Conservation (phyloP, 1,139 yeast species). For the Blastobotrys aristatus region DNA sequence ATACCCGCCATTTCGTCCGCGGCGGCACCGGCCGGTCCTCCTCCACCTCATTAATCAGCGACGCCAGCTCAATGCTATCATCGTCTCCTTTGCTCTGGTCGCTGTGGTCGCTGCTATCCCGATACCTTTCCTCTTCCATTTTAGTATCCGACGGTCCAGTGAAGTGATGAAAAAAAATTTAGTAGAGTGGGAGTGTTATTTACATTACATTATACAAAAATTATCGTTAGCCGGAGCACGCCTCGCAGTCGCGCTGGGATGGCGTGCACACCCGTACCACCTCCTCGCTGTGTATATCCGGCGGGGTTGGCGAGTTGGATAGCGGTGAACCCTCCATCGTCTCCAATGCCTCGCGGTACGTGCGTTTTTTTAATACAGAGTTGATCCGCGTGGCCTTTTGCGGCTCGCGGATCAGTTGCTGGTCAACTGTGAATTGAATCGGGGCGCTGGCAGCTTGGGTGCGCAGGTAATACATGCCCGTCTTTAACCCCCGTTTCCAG, state of each 20-base stretch:
- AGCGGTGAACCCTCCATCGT: not conserved
- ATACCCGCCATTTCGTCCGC: constrained; percentile 5
- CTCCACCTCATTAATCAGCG: constrained; percentile 4
- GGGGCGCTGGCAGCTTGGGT: constrained; percentile 91
- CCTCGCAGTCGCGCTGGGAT: constrained; percentile 6
- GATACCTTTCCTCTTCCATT: constrained; percentile 7
- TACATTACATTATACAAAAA: not conserved
- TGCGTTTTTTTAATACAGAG: constrained; percentile 2
- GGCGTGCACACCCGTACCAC: constrained; percentile 8
- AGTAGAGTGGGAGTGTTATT: not conserved
- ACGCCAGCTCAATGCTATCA: constrained; percentile 9
- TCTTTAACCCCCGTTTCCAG: constrained; percentile 84
- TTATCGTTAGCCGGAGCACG: constrained; percentile 10
- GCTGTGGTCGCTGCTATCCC: not conserved
- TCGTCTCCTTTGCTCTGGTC: not conserved
- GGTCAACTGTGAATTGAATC: constrained; percentile 72
- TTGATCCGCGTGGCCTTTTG: not conserved
- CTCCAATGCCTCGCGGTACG: constrained; percentile 6
- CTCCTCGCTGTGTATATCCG: not conserved
- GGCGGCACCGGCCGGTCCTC: not conserved
- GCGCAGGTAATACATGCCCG: constrained; percentile 87
- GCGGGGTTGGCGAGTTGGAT: not conserved
- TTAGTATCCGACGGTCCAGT: not conserved
- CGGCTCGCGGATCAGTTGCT: constrained; percentile 21
- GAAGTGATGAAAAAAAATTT: no score